Evolutionary conservation across 148 eudicot species (phyloP), one percentile per base, ranked within the genome.

Genomic region (Cornus controversa): DNA sequence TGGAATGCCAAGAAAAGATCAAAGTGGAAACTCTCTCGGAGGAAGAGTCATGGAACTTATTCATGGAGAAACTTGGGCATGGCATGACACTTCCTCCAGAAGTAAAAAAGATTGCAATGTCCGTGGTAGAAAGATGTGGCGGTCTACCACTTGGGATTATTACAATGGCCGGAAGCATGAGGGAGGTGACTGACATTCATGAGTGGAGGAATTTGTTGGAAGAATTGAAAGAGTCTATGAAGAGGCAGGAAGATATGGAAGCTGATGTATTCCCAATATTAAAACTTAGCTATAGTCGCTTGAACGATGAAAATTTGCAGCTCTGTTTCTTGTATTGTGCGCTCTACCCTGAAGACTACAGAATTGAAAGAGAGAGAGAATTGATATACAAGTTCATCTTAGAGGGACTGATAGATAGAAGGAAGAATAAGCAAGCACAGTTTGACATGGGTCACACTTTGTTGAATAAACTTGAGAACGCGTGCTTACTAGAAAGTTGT

Each of bases 381-480:
- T 15, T 85, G 58, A 71, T 85, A 25, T 54, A 64, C 6, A 36
- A 58, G 5, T 85, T 80, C 80, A 80, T 85, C 27, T 66, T 58
- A 3, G 85, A 85, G 71, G 85, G 81, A 25, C 22, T 82, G 65
- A 71, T 82, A 45, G 73, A 85, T 70, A 74, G 53, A n/a, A 47
- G 54, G 58, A 77, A 25, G 23, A 75, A 75, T 34, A 64, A 69
- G 63, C 24, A 16, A 42, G 47, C 76, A 25, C 71, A 73, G 26
- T 1, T 77, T 22, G 77, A 77, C 27, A 77, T 80, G 53, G 88
- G 84, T 13, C 80, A 77, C 27, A 42, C 73, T 26, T 60, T 85
- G 54, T 34, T 85, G 22, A 85, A 85, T 62, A 77, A 64, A 60
- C 77, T 85, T 29, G 84, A 75, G 54, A 62, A 34, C 23, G 75